Conservation (phyloP, 768 basidiomycete genomes). For the Rhizopogon vesiculosus region DNA sequence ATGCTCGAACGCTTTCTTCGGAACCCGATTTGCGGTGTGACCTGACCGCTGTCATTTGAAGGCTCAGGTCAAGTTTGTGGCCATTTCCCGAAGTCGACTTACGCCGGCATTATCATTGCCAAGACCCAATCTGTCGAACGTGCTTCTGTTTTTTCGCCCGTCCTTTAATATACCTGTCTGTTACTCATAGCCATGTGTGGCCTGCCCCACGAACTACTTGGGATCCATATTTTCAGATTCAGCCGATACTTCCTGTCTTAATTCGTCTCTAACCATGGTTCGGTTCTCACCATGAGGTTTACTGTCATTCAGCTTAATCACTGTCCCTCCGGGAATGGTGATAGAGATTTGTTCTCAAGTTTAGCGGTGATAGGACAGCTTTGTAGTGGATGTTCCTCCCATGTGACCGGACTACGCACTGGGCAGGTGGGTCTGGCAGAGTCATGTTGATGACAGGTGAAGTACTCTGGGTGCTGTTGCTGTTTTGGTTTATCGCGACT, state of each 20-base stretch:
- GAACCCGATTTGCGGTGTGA: neutral
- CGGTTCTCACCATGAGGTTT: constrained; percentile 10
- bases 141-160: constrained; percentile 7
- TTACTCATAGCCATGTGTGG: constrained; percentile 3
- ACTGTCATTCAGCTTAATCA: constrained; percentile 30
- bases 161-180: constrained; percentile 22
- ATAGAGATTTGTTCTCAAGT: constrained; percentile 59
- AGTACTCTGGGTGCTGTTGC: constrained; percentile 12
- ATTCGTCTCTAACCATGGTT: constrained; percentile 9
- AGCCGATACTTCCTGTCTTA: constrained; percentile 8
- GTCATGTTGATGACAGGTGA: constrained; percentile 10
- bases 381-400: constrained; percentile 11
- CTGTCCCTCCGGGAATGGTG: constrained; percentile 38
- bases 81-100: neutral
- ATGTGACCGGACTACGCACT: constrained; percentile 16
- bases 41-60: neutral
- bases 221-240: constrained; percentile 3
- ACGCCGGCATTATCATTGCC: constrained; percentile 11
- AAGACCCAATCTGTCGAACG: constrained; percentile 28
- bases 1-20: neutral
- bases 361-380: constrained; percentile 26
- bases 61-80: neutral
- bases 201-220: neutral
- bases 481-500: constrained; percentile 16
- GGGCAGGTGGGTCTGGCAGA: constrained; percentile 4